phyloP scores from a whole-genome alignment of 352 stramenopile species.

The Pythium aristosporum region DNA sequence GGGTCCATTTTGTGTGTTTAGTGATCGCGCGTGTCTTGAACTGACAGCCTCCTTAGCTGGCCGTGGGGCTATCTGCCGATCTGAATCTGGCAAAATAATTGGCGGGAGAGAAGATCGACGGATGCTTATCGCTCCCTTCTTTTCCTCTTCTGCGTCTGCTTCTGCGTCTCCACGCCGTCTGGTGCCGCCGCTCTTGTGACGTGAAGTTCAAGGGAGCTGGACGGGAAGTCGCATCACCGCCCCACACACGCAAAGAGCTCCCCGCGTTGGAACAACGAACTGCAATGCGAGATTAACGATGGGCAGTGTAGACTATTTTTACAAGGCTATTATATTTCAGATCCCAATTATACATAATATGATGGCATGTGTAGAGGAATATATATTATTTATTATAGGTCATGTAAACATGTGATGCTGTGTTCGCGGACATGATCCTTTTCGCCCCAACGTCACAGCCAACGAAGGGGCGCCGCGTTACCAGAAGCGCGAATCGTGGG shows the following conservation, averaged over 20 bases:
- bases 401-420: neutral
- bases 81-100: neutral
- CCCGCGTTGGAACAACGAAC: neutral
- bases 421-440: neutral
- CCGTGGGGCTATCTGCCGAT: too few species aligned
- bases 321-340: neutral
- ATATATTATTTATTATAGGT: neutral
- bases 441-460: conserved; percentile 7
- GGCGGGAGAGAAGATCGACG: neutral
- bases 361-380: too few species aligned
- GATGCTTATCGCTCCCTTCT: neutral
- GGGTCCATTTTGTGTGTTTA: conserved; percentile 4
- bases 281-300: neutral
- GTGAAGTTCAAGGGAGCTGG: neutral
- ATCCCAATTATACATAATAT: too few species aligned
- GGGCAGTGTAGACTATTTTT: neutral
- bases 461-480: conserved; percentile 7
- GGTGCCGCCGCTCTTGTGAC: conserved; percentile 7
- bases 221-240: conserved; percentile 1
- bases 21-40: conserved; percentile 1
- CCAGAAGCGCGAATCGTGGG: too few species aligned
- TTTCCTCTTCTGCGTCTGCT: conserved; percentile 11
- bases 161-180: neutral
- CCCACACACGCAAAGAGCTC: neutral
- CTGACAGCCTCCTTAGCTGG: neutral